phyloP scores from a whole-genome alignment of 345 rosid genomes.

The Raphanus sativus region DNA sequence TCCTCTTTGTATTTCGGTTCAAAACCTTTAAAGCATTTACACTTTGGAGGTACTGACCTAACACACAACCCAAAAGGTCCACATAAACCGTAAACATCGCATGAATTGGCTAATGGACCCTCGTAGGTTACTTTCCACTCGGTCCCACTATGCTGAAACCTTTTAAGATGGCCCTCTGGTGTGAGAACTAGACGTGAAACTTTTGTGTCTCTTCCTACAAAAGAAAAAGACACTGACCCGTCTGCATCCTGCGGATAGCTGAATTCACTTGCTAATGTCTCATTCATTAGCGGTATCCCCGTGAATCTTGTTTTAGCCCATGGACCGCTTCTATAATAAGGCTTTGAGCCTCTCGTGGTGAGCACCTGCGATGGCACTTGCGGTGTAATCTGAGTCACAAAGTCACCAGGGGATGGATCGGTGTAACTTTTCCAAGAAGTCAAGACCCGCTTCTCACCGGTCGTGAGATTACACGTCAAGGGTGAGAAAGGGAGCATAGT shows the following conservation, averaged over 20 bases:
- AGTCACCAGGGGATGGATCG: slow-evolving; percentile 46
- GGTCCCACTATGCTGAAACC: background rate
- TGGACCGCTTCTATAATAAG: slow-evolving; percentile 35
- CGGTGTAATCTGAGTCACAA: slow-evolving; percentile 6
- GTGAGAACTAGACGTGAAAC: background rate
- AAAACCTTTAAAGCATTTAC: slow-evolving; percentile 36
- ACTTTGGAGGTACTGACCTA: background rate
- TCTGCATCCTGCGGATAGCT: slow-evolving; percentile 15
- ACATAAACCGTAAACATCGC: slow-evolving; percentile 18
- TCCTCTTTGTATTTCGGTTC: slow-evolving; percentile 15
- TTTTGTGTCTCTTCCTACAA: background rate
- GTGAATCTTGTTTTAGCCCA: slow-evolving; percentile 41
- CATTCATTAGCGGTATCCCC: slow-evolving; percentile 14
- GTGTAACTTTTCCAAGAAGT: slow-evolving; percentile 44
- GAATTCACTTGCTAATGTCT: background rate
- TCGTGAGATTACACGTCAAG: slow-evolving; percentile 19
- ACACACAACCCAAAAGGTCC: slow-evolving; percentile 34
- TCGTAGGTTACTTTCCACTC: background rate
- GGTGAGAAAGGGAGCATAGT: slow-evolving; percentile 31
- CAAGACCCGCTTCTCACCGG: slow-evolving; percentile 16
- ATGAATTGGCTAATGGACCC: background rate
- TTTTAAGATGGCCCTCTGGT: slow-evolving; percentile 14
- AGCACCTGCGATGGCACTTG: slow-evolving; percentile 38
- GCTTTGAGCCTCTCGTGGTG: slow-evolving; percentile 24
- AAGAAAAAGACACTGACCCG: slow-evolving; percentile 10